Evolutionary conservation across 495 filamentous ascomycete genomes (phyloP), one percentile per base, ranked within the genome.

Genomic region (Aspergillus haitiensis): DNA sequence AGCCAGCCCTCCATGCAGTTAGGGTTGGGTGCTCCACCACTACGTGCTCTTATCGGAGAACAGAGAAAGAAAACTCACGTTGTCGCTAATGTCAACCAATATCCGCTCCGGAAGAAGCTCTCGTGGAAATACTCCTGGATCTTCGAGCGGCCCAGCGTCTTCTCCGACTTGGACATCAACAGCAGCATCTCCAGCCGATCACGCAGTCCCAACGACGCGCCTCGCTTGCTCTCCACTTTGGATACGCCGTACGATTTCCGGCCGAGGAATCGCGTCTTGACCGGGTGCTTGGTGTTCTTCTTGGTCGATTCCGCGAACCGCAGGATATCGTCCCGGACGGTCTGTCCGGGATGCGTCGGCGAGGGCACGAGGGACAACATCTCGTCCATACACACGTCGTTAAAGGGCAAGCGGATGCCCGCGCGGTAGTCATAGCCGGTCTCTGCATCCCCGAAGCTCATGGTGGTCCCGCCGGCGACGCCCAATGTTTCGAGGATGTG

Each of bases 401-500:
- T 75, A 60, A 74, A 74, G 48, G 66, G 70, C 6, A 75, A 71
- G 64, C 75, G 70, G 8, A 67, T 62, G 21, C 68, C 75, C 7
- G 72, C 70, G 1, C 71, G 69, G 49, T 73, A 66, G 37, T 78
- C 62, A 40, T 79, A 79, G 21, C 76, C 78, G 12, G 64, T 66
- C 5, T 63, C 48, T n/a, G 75, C 34, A 63, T 72, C 64, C 7
- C 74, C 77, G 10, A 59, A 52, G 15, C 67, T 74, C 7, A 70
- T 66, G 46, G 76, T 70, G 3, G 68, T 71, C 7, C 74, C 71
- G 8, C 75, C 74, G 5, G 70, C 56, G 6, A 66, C 36, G 5
- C 59, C 54, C 15, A 65, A 57, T 7, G 68, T 67, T 53, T 78
- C 77, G 6, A 81, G 58, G 60, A 81, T 75, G 57, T 78, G 76